These are phyloP conservation scores for Ceratocystis smalleyi DNA, from an alignment of 2,329 filamentous ascomycete species.

Conservation along the genomic window DNA sequence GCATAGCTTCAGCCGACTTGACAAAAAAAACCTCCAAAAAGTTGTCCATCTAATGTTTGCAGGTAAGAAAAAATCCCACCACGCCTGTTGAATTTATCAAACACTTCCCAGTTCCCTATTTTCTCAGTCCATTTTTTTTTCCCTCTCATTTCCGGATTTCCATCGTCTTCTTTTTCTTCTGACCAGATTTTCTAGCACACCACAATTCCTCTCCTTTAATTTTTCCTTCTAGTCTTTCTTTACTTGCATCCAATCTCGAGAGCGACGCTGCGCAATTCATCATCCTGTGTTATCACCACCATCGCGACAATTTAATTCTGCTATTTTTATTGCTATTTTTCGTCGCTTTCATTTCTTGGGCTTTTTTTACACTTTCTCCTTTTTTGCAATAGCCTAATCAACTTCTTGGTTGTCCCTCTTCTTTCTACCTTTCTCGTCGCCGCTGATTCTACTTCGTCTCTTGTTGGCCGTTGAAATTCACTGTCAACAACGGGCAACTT, in stretches of 20 bases:
- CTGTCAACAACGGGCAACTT: neutral
- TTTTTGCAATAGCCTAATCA: too few relatives aligned
- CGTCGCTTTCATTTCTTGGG: neutral
- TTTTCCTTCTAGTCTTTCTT: constrained; percentile 1
- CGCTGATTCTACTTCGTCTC: neutral
- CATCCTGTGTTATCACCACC: neutral
- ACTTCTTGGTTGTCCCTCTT: too few relatives aligned
- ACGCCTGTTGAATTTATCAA: constrained; percentile 3
- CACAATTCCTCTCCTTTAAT: constrained; percentile 2
- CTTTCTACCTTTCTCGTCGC: too few relatives aligned
- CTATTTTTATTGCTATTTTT: neutral
- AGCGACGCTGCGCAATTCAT: neutral
- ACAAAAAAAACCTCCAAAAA: constrained; percentile 3
- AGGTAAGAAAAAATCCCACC: constrained; percentile 2
- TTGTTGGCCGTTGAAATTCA: neutral
- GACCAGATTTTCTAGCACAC: neutral
- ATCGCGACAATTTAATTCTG: neutral
- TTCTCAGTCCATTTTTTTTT: constrained; percentile 8
- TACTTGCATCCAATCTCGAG: neutral
- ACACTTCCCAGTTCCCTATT: constrained; percentile 8
- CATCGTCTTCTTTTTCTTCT: constrained; percentile 4
- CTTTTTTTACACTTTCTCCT: too few relatives aligned
- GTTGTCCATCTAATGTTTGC: neutral
- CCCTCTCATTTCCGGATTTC: constrained; percentile 6
- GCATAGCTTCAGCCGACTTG: neutral